Conservation (phyloP, 257 asterid genomes). For the Gentiana dahurica region DNA sequence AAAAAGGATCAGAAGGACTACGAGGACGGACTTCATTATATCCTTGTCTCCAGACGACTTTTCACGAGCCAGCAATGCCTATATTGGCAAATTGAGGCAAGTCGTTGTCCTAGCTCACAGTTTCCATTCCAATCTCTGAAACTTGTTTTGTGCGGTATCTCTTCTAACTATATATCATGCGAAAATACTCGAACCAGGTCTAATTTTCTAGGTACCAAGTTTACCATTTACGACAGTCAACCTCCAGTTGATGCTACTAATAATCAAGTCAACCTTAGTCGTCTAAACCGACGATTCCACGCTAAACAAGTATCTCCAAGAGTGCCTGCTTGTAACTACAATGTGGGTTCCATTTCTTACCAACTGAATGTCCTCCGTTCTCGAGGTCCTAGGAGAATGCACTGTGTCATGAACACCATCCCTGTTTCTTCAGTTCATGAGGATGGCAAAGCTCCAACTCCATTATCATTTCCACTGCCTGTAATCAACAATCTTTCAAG, state of each 20-base stretch:
- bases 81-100: slow-evolving; percentile 22
- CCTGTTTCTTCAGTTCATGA: slow-evolving; percentile 13
- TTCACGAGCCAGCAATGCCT: slow-evolving; percentile 20
- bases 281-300: slow-evolving; percentile 5
- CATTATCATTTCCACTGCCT: slow-evolving; percentile 15
- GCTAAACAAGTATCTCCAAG: slow-evolving; percentile 14
- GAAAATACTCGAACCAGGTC: slow-evolving; percentile 11
- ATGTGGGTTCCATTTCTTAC: slow-evolving; percentile 16
- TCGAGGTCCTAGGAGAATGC: slow-evolving; percentile 27
- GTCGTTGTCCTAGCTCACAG: neutral
- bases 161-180: neutral
- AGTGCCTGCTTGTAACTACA: slow-evolving; percentile 16
- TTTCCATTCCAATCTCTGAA: neutral
- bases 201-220: slow-evolving; percentile 25
- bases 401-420: slow-evolving; percentile 9
- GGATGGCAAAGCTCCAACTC: slow-evolving; percentile 22
- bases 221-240: slow-evolving; percentile 17
- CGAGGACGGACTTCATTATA: slow-evolving; percentile 17
- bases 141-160: neutral
- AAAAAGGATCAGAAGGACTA: slow-evolving; percentile 21
- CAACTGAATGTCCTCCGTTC: slow-evolving; percentile 20
- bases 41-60: slow-evolving; percentile 26
- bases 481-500: neutral
- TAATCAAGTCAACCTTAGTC: slow-evolving; percentile 1
- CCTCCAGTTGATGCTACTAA: slow-evolving; percentile 6